phyloP scores from a whole-genome alignment of 73 alveolate genomes.

The Symbiodinium natans region DNA sequence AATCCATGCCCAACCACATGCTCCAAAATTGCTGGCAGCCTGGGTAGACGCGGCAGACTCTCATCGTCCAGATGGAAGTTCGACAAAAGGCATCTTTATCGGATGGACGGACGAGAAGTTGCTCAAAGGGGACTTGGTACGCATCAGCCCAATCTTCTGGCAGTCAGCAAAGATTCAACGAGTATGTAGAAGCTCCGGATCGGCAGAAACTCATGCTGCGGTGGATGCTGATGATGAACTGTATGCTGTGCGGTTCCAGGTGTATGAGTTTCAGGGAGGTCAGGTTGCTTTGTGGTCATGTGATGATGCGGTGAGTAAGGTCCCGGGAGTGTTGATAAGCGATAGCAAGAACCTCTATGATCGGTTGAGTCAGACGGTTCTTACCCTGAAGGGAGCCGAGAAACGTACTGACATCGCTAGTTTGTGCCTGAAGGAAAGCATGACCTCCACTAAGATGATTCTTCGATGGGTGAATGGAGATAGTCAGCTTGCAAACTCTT shows the following conservation, averaged over 20 bases:
- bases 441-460: not conserved
- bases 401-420: not conserved
- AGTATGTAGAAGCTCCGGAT: not conserved
- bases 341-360: not conserved
- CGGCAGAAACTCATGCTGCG: not conserved
- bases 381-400: conserved; percentile 22
- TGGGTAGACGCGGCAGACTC: conserved; percentile 10
- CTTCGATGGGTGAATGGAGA: conserved; percentile 28
- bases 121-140: not conserved
- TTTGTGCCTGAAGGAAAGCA: not conserved
- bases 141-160: not conserved
- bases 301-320: not conserved
- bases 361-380: not conserved
- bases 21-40: not conserved
- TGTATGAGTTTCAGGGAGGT: not conserved
- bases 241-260: not conserved
- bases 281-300: not conserved
- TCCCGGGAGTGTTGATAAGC: not conserved
- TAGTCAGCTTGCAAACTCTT: not conserved
- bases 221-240: not conserved
- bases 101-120: not conserved
- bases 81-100: not conserved
- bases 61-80: not conserved
- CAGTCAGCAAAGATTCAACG: not conserved
- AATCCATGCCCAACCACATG: not conserved